Conservation (phyloP, 1,284 basidiomycete genomes). For the Malassezia arunalokei region DNA sequence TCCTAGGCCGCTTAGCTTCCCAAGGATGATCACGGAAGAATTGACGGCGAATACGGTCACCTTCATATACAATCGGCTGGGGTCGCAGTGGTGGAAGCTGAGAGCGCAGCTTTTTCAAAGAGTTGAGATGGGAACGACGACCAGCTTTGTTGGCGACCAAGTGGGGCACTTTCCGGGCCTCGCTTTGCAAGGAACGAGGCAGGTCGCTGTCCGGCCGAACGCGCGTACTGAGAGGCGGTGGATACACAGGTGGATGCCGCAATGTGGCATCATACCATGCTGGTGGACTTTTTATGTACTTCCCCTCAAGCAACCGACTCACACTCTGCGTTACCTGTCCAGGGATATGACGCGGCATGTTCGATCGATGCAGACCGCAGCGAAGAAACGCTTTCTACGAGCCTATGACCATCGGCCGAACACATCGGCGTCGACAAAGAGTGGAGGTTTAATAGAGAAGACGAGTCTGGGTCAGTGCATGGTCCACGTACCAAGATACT, state of each 20-base stretch:
- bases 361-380: not conserved
- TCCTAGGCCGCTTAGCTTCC: constrained; percentile 72
- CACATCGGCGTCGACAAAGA: not conserved
- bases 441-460: constrained; percentile 7
- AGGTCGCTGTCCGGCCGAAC: constrained; percentile 49
- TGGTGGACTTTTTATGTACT: constrained; percentile 60
- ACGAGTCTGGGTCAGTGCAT: constrained; percentile 3
- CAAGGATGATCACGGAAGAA: constrained; percentile 96
- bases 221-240: constrained; percentile 63
- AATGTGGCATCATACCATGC: constrained; percentile 76
- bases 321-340: constrained; percentile 78
- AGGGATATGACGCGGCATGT: constrained; percentile 70
- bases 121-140: constrained; percentile 25
- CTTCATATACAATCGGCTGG: constrained; percentile 62
- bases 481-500: constrained; percentile 36
- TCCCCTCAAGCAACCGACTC: constrained; percentile 64
- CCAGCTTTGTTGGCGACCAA: constrained; percentile 2
- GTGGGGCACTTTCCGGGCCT: constrained; percentile 21
- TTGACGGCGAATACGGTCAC: constrained; percentile 72
- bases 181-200: constrained; percentile 20
- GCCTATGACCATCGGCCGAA: not conserved
- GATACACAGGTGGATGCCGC: constrained; percentile 70
- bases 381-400: not conserved
- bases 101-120: constrained; percentile 43
- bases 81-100: constrained; percentile 53